Evolutionary conservation across 371 early-diverging fungal species (phyloP).

Genomic region (Mucor sp.): DNA sequence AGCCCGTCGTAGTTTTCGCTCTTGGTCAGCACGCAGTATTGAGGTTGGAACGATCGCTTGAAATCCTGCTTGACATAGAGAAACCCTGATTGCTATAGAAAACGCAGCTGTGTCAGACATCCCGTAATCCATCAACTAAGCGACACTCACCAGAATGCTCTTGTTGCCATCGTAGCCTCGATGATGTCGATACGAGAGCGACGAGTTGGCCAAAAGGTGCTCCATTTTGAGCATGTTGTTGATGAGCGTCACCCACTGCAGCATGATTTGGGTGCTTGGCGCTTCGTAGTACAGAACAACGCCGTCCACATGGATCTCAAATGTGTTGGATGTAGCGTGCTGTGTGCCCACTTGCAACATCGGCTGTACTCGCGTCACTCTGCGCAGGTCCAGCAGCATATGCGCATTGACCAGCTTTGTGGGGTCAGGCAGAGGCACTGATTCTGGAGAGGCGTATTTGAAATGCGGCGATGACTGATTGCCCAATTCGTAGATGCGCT

Average conservation of each 20-base stretch:
- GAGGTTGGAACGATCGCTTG: not conserved
- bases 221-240: not conserved
- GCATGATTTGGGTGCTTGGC: constrained; percentile 17
- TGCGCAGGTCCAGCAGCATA: constrained; percentile 6
- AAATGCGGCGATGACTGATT: constrained; percentile 12
- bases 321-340: not conserved
- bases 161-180: not conserved
- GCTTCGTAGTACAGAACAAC: constrained; percentile 15
- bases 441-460: not conserved
- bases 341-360: not conserved
- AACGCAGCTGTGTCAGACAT: not conserved
- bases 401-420: constrained; percentile 8
- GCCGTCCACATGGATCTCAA: not conserved
- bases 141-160: constrained; percentile 10
- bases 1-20: constrained; percentile 6
- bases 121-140: not conserved
- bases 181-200: not conserved
- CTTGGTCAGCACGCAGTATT: constrained; percentile 12
- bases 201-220: not conserved
- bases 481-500: not conserved
- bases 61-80: constrained; percentile 21
- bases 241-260: constrained; percentile 21
- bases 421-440: constrained; percentile 3
- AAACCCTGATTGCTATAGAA: constrained; percentile 14
- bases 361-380: constrained; percentile 4